These are phyloP conservation scores for Macrocybe gigantea DNA, from an alignment of 768 basidiomycete species.

Conservation along the genomic window DNA sequence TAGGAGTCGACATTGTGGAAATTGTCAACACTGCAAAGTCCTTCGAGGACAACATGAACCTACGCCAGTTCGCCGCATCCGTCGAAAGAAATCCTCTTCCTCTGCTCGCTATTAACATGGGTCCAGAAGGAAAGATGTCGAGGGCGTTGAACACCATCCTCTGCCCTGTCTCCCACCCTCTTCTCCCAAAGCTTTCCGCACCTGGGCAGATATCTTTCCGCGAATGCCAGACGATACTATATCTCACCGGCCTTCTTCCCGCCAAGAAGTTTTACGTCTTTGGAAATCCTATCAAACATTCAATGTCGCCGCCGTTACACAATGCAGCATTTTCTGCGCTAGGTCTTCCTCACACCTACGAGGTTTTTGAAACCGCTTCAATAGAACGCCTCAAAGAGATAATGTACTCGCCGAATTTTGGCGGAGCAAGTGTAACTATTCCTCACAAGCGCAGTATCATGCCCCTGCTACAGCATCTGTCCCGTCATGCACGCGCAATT, in stretches of 20 bases:
- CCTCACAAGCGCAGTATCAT: conserved; percentile 75
- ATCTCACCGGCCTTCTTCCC: conserved; percentile 58
- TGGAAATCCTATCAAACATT: conserved; percentile 64
- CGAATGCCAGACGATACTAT: conserved; percentile 59
- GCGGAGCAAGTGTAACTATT: conserved; percentile 81
- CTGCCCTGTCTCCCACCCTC: conserved; percentile 70
- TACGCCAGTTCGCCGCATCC: conserved; percentile 50
- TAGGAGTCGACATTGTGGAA: conserved; percentile 66
- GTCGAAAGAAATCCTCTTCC: conserved; percentile 42
- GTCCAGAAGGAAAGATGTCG: conserved; percentile 65
- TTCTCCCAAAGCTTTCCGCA: conserved; percentile 59
- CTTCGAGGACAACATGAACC: conserved; percentile 54
- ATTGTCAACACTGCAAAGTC: conserved; percentile 60
- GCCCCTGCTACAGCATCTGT: conserved; percentile 54
- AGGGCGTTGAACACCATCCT: conserved; percentile 66
- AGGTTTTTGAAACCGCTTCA: conserved; percentile 45
- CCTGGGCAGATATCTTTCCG: conserved; percentile 70
- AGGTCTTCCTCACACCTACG: conserved; percentile 64
- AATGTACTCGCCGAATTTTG: conserved; percentile 50
- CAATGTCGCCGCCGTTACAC: conserved; percentile 72
- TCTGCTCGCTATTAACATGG: conserved; percentile 75
- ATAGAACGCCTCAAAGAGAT: conserved; percentile 43
- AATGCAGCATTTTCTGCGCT: conserved; percentile 63
- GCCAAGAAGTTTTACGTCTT: conserved; percentile 60
- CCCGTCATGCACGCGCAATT: conserved; percentile 58